Evolutionary conservation across 768 basidiomycete species (phyloP).

Genomic region (Leccinellum luteum): DNA sequence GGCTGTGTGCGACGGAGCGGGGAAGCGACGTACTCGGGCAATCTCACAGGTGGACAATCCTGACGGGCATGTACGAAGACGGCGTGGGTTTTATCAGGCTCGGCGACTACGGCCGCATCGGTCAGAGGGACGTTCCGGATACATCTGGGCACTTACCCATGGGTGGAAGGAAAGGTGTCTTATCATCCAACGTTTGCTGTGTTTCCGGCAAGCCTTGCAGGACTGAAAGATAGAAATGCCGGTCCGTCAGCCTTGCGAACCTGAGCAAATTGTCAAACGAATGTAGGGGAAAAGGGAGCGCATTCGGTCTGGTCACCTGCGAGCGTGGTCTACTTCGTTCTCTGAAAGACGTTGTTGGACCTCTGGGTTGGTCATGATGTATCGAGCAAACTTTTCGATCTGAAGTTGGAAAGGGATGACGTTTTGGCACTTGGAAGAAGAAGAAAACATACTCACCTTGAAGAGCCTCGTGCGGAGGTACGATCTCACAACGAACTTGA

Average conservation of each 20-base stretch:
- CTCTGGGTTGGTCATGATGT: slow-evolving; percentile 67
- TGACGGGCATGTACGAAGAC: slow-evolving; percentile 81
- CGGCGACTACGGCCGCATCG: slow-evolving; percentile 55
- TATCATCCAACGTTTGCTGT: slow-evolving; percentile 77
- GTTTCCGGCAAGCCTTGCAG: slow-evolving; percentile 78
- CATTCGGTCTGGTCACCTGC: slow-evolving; percentile 44
- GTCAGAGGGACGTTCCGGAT: background rate
- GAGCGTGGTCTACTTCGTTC: slow-evolving; percentile 79
- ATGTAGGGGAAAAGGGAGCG: background rate
- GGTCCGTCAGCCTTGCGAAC: slow-evolving; percentile 72
- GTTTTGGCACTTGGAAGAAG: background rate
- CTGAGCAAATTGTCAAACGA: slow-evolving; percentile 35
- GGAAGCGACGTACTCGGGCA: slow-evolving; percentile 60
- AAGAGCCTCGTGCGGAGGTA: slow-evolving; percentile 83
- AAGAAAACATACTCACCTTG: slow-evolving; percentile 65
- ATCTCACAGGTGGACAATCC: slow-evolving; percentile 60
- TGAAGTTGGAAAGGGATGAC: slow-evolving; percentile 28
- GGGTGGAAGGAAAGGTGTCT: slow-evolving; percentile 63
- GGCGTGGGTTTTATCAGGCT: slow-evolving; percentile 71
- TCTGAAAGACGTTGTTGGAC: slow-evolving; percentile 78
- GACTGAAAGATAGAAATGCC: slow-evolving; percentile 77
- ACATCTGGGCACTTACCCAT: slow-evolving; percentile 53
- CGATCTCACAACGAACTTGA: slow-evolving; percentile 87
- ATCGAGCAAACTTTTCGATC: slow-evolving; percentile 88
- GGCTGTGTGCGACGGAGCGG: background rate